Percentiles rank a stretch among this genome's conserved stretches.
Conservation (phyloP, 345 rosid species). For the Brassica incana region DNA sequence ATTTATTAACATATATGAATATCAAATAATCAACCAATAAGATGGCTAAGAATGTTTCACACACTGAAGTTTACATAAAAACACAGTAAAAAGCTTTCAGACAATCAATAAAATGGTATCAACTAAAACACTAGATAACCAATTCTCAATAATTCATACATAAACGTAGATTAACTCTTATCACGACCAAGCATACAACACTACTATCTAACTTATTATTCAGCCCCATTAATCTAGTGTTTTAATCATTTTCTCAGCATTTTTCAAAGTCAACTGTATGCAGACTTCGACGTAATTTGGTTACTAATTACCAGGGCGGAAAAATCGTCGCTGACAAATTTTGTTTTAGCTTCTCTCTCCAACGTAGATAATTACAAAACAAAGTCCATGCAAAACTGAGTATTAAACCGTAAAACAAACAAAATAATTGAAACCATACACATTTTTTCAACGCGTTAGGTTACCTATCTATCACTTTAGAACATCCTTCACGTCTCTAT, state of each 20-base stretch:
- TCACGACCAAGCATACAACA: not conserved
- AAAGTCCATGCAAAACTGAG: conserved; percentile 19
- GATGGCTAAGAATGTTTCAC: not conserved
- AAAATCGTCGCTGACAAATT: conserved; percentile 4
- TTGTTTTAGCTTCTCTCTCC: conserved; percentile 8
- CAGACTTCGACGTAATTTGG: not conserved
- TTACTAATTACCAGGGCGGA: not conserved
- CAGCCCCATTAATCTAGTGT: no score
- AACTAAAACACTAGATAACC: not conserved
- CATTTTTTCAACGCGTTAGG: conserved; percentile 61
- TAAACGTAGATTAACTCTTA: not conserved
- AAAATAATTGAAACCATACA: conserved; percentile 14
- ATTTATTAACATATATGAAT: not conserved
- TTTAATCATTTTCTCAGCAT: not conserved
- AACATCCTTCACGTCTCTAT: conserved; percentile 42
- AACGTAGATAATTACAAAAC: conserved; percentile 8
- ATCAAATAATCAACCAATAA: not conserved
- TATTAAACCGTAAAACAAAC: not conserved
- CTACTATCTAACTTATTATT: not conserved
- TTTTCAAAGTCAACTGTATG: conserved; percentile 3
- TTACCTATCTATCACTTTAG: conserved; percentile 47
- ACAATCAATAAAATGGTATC: not conserved
- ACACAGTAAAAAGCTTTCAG: not conserved
- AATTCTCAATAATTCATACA: not conserved
- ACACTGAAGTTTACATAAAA: not conserved